A percentile compares a stretch with the other conserved stretches of the same genome.
These are phyloP conservation scores for Mycena venus DNA, from an alignment of 768 basidiomycete species.

Conservation along the genomic window DNA sequence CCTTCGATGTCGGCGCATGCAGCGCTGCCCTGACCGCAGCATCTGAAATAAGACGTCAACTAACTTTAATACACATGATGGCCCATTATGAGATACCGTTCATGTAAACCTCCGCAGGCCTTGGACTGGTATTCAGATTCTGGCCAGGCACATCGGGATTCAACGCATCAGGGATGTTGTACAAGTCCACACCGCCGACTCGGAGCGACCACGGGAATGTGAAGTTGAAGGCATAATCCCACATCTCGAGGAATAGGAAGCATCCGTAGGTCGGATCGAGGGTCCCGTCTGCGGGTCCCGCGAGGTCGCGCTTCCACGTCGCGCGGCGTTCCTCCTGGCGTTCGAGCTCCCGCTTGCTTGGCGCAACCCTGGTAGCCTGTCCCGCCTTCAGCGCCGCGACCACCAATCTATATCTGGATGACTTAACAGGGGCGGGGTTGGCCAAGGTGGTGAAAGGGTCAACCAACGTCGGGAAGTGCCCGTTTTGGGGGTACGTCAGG, in stretches of 20 bases:
- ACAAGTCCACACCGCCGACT: constrained; percentile 43
- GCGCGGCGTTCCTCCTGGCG: constrained; percentile 39
- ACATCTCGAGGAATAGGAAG: constrained; percentile 69
- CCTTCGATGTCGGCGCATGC: constrained; percentile 74
- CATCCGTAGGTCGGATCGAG: constrained; percentile 75
- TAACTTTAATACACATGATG: background rate
- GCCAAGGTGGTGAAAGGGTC: constrained; percentile 26
- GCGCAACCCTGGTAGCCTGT: background rate
- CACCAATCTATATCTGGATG: constrained; percentile 1
- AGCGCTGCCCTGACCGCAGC: constrained; percentile 66
- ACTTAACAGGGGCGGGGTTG: background rate
- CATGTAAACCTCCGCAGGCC: constrained; percentile 55
- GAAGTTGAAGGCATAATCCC: constrained; percentile 81
- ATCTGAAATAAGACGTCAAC: constrained; percentile 45
- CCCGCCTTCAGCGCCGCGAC: constrained; percentile 31
- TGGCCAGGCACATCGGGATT: constrained; percentile 52
- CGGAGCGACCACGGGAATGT: constrained; percentile 71
- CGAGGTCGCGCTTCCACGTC: constrained; percentile 63
- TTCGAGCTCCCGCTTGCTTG: constrained; percentile 36
- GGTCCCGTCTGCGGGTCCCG: constrained; percentile 58
- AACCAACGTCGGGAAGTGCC: constrained; percentile 59
- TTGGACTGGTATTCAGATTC: constrained; percentile 49
- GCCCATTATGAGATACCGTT: constrained; percentile 58
- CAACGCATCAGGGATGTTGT: constrained; percentile 69
- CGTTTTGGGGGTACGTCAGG: constrained; percentile 78